Conservation (phyloP, 2,329 filamentous ascomycete genomes). For the Coniella lustricola region DNA sequence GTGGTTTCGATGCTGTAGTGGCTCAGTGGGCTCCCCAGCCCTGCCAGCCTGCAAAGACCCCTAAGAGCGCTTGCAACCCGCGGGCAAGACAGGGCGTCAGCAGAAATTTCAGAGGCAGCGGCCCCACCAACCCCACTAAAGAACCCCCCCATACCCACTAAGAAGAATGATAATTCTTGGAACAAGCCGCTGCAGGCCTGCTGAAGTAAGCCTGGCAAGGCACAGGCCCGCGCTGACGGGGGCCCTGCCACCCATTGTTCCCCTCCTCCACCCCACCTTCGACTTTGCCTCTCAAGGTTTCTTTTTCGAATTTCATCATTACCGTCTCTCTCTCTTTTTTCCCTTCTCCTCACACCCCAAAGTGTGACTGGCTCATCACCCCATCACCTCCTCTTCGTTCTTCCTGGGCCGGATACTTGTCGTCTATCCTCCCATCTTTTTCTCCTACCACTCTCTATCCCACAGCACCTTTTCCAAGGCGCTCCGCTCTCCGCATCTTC, state of each 20-base stretch:
- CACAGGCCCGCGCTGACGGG: too few relatives aligned
- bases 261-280: slow-evolving; percentile 1
- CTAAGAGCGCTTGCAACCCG: background rate
- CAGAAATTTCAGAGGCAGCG: slow-evolving; percentile 14
- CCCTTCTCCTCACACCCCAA: background rate
- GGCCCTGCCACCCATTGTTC: slow-evolving; percentile 2
- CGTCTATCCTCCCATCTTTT: background rate
- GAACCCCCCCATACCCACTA: background rate
- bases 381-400: background rate
- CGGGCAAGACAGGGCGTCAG: background rate
- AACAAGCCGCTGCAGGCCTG: background rate
- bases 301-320: slow-evolving; percentile 8
- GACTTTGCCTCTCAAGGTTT: background rate
- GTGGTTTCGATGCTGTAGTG: too few relatives aligned
- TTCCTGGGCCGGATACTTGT: background rate
- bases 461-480: background rate
- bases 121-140: slow-evolving; percentile 6
- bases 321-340: background rate
- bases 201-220: background rate
- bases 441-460: background rate
- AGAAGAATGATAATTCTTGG: background rate
- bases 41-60: background rate
- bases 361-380: background rate
- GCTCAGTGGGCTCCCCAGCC: too few relatives aligned
- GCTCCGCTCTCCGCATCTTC: background rate